Conservation (phyloP, 257 asterid species). For the Lavandula angustifolia region DNA sequence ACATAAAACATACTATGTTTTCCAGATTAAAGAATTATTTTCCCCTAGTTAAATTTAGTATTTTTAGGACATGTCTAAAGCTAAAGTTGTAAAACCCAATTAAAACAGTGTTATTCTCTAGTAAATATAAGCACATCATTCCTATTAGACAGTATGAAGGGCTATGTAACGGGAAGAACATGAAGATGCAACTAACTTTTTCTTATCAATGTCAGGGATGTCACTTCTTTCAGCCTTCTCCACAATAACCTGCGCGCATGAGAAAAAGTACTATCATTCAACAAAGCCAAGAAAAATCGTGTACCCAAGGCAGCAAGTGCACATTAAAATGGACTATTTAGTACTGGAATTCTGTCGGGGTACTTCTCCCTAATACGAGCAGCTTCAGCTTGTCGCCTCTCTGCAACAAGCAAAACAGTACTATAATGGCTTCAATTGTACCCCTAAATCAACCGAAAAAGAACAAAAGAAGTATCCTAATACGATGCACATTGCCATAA, state of each 20-base stretch:
- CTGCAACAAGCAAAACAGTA: no score
- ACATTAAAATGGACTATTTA: not conserved
- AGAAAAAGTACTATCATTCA: slow-evolving; percentile 6
- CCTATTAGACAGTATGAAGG: not conserved
- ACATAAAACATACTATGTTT: not conserved
- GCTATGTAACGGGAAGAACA: slow-evolving; percentile 12
- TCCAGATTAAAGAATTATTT: not conserved
- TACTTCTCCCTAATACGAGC: no score
- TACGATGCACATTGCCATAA: no score
- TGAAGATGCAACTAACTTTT: slow-evolving; percentile 38
- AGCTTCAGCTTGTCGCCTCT: no score
- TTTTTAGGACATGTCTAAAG: not conserved
- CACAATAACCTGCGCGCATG: slow-evolving; percentile 68
- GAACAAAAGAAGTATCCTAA: no score
- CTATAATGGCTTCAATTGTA: no score
- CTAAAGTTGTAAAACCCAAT: not conserved
- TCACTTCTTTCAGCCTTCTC: slow-evolving; percentile 95
- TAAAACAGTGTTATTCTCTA: slow-evolving; percentile 4
- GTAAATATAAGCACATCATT: slow-evolving; percentile 20
- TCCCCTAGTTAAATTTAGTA: not conserved
- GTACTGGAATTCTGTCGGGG: slow-evolving; percentile 60
- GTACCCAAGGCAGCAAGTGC: slow-evolving; percentile 3
- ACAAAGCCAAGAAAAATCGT: slow-evolving; percentile 2
- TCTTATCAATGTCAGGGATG: slow-evolving; percentile 86
- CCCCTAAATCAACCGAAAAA: no score